Evolutionary conservation across 2,329 filamentous ascomycete genomes (phyloP).

Genomic region (Venturia pyrina): DNA sequence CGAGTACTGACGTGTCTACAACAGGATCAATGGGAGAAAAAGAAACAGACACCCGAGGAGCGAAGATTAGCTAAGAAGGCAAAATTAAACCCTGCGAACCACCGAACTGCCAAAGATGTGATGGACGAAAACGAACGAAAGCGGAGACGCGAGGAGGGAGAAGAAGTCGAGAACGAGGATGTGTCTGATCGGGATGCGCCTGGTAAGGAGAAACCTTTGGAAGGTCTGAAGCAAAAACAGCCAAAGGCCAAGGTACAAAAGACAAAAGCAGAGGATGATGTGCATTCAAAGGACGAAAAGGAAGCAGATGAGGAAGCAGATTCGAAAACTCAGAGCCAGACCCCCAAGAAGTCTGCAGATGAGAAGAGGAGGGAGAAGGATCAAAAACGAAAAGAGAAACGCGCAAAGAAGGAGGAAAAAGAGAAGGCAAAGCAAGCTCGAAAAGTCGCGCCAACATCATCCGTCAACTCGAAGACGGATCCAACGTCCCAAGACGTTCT

Average conservation of each 20-base stretch:
- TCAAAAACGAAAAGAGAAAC: conserved; percentile 35
- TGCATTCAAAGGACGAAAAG: conserved; percentile 16
- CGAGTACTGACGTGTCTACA: conserved; percentile 11
- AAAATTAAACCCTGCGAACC: conserved; percentile 84
- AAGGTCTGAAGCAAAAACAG: conserved; percentile 24
- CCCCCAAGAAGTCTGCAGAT: conserved; percentile 12
- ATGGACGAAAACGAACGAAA: conserved; percentile 78
- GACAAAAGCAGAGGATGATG: conserved; percentile 17
- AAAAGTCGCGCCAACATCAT: conserved; percentile 16
- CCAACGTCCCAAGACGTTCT: conserved; percentile 16
- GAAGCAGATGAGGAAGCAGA: conserved; percentile 16
- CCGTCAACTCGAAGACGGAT: conserved; percentile 18
- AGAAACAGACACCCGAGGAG: conserved; percentile 91
- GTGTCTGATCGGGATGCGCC: conserved; percentile 26
- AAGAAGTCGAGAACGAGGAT: conserved; percentile 18
- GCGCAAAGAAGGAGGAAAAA: conserved; percentile 21
- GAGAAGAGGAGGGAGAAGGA: conserved; percentile 26
- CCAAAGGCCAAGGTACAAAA: conserved; percentile 34
- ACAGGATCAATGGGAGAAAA: conserved; percentile 87
- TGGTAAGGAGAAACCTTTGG: conserved; percentile 26
- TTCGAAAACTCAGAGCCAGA: conserved; percentile 13
- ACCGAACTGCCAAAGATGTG: conserved; percentile 85
- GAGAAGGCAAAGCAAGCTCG: conserved; percentile 22
- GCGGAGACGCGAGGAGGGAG: conserved; percentile 57
- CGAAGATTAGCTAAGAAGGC: conserved; percentile 72